Evolutionary conservation across 305 asterid species (phyloP).

Genomic region (Fraxinus floribunda): DNA sequence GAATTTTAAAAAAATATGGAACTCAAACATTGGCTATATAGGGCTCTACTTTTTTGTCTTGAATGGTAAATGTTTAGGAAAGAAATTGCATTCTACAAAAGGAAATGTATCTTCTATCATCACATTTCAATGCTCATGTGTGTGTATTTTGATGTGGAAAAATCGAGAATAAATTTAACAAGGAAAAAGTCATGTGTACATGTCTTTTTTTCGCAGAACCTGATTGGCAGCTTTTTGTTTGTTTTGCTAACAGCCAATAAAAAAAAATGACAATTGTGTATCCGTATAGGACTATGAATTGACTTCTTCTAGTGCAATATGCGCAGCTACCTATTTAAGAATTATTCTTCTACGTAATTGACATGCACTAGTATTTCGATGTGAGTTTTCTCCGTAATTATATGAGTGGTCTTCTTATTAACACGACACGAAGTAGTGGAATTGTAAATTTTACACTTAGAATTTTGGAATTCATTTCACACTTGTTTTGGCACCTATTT

Average conservation of each 20-base stretch:
- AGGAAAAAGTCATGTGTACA: no score
- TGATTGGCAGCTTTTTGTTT: no score
- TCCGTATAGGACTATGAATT: background rate
- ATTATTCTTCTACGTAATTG: constrained; percentile 12
- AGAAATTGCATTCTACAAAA: constrained; percentile 18
- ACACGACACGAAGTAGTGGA: background rate
- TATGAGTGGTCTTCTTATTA: no score
- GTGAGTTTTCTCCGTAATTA: no score
- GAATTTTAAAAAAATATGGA: no score
- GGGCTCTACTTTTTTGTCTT: background rate
- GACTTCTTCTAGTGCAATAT: constrained; percentile 20
- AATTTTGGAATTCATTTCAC: no score
- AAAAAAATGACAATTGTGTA: no score
- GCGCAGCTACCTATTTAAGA: constrained; percentile 30
- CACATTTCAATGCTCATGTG: background rate
- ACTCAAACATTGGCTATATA: background rate
- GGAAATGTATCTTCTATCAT: constrained; percentile 15
- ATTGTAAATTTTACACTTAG: no score
- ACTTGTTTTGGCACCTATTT: no score
- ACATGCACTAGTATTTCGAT: background rate
- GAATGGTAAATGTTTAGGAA: constrained; percentile 21
- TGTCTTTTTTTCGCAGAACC: no score
- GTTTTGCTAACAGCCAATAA: no score
- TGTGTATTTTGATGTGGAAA: background rate
- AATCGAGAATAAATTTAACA: background rate